These are phyloP conservation scores for Kokia cookei DNA, from an alignment of 441 rosid genomes.

Conservation along the genomic window DNA sequence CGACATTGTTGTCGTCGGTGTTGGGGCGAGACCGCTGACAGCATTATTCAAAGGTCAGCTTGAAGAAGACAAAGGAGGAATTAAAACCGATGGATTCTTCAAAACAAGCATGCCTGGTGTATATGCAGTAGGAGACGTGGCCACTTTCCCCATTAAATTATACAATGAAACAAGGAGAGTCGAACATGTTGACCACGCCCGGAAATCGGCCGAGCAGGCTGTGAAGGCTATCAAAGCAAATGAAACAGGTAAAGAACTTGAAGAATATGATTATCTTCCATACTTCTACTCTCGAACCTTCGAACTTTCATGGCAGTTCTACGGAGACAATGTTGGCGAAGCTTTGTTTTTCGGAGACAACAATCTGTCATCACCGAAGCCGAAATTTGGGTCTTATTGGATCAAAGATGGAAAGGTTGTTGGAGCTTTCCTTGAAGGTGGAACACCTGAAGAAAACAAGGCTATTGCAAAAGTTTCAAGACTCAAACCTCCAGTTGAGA, in stretches of 20 bases:
- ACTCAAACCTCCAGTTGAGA: slow-evolving; percentile 45
- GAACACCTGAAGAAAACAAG: slow-evolving; percentile 66
- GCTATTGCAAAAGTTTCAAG: slow-evolving; percentile 65
- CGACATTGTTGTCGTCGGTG: slow-evolving; percentile 85
- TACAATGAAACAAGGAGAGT: slow-evolving; percentile 65
- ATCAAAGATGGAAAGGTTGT: slow-evolving; percentile 64
- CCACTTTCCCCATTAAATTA: slow-evolving; percentile 77
- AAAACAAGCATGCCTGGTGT: slow-evolving; percentile 57
- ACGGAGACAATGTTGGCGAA: slow-evolving; percentile 86
- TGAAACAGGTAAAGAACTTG: slow-evolving; percentile 47
- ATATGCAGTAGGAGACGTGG: slow-evolving; percentile 89
- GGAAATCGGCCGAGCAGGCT: slow-evolving; percentile 89
- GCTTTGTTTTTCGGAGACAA: slow-evolving; percentile 57
- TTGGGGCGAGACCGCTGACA: slow-evolving; percentile 75
- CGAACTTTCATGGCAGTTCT: slow-evolving; percentile 81
- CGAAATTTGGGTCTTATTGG: slow-evolving; percentile 86
- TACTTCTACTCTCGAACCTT: slow-evolving; percentile 75
- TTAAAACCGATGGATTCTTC: slow-evolving; percentile 69
- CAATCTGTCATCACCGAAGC: slow-evolving; percentile 40
- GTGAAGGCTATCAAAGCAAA: slow-evolving; percentile 70
- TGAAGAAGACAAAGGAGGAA: slow-evolving; percentile 80
- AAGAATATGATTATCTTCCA: slow-evolving; percentile 74
- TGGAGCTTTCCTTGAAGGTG: slow-evolving; percentile 78
- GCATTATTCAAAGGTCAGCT: slow-evolving; percentile 78
- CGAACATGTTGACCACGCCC: slow-evolving; percentile 80